Base-by-base conservation (phyloP, 768 basidiomycete genomes). In the Termitomyces sp. region DNA sequence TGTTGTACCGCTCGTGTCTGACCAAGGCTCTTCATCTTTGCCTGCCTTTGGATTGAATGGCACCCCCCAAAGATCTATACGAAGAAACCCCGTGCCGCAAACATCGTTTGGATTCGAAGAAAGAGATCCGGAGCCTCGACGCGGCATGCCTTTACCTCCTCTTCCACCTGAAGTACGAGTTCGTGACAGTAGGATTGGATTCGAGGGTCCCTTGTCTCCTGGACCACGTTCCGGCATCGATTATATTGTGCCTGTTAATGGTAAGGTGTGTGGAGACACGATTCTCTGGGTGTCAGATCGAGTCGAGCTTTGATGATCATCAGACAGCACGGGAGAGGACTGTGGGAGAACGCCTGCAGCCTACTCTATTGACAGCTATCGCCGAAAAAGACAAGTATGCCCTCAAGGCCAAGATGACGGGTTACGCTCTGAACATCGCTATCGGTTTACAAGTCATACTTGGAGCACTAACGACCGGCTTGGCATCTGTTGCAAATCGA, bases 401-500 rank as follows among this genome's bases (percentile, higher is more conserved):
- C 0, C 49, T 62, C 27, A 82, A 80, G 70, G 85, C 83, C 62
- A 68, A 64, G 62, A 58, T 72, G 53, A 76, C 73, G 18, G 75
- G 72, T 6, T 77, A 62, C 39, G 53, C 70, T 6, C 65, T 76
- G 30, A 79, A 82, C 59, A 55, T 74, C 13, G 85, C 87, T 0
- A 89, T 88, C 44, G 80, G 77, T 13, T 54, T 86, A 37, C 88
- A 89, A 65, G 82, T 89, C 4, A 39, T 86, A 0, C 69, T 89
- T 30, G 87, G 87, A 6, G 80, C 88, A 2, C 71, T 90, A 30
- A 89, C 86, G 6, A 89, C 88, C 0, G 88, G 83, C 0, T 60
- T 89, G 16, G 77, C 87, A 0, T 84, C 84, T 5, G 72, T 78
- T 3, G 68, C 74, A 7, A 34, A 76, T 7, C 72, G 58, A 8